phyloP scores from a whole-genome alignment of 495 filamentous ascomycete species.

The Neurospora sp. region DNA sequence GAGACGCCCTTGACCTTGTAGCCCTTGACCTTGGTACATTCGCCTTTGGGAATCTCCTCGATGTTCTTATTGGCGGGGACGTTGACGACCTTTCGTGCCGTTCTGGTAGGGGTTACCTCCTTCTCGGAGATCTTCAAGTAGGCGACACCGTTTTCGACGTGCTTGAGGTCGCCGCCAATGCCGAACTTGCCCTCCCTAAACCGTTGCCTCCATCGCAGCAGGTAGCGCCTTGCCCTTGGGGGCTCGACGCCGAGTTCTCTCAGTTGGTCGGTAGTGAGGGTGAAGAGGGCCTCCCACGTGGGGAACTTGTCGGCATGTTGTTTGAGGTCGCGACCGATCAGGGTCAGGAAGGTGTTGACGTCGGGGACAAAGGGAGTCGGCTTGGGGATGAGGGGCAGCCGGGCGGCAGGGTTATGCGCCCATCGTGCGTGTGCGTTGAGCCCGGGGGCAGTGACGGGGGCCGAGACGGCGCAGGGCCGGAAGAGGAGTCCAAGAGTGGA shows the following conservation, averaged over 20 bases:
- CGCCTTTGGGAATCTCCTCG: conserved; percentile 29
- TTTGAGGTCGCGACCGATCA: conserved; percentile 80
- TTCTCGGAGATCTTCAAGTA: conserved; percentile 59
- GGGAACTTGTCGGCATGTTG: conserved; percentile 75
- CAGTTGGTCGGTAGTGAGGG: conserved; percentile 62
- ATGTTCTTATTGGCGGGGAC: conserved; percentile 44
- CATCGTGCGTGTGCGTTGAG: conserved; percentile 22
- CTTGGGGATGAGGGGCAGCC: conserved; percentile 45
- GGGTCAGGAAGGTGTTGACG: conserved; percentile 71
- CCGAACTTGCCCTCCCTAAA: conserved; percentile 69
- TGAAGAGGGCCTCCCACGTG: conserved; percentile 83
- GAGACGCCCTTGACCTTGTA: conserved; percentile 55
- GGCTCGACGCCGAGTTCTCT: conserved; percentile 78
- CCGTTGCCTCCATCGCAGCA: conserved; percentile 74
- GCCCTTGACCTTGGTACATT: conserved; percentile 44
- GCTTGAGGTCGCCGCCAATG: conserved; percentile 63
- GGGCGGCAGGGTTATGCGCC: conserved; percentile 18
- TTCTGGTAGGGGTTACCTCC: conserved; percentile 18
- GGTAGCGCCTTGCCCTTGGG: conserved; percentile 67
- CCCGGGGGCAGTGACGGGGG: conserved; percentile 7
- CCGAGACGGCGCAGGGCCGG: conserved; percentile 14
- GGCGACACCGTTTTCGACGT: conserved; percentile 63
- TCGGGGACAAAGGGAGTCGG: conserved; percentile 83
- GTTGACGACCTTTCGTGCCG: conserved; percentile 52
- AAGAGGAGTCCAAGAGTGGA: conserved; percentile 21